These are phyloP conservation scores for Metschnikowia borealis DNA, from an alignment of 805 yeast species.

Conservation along the genomic window DNA sequence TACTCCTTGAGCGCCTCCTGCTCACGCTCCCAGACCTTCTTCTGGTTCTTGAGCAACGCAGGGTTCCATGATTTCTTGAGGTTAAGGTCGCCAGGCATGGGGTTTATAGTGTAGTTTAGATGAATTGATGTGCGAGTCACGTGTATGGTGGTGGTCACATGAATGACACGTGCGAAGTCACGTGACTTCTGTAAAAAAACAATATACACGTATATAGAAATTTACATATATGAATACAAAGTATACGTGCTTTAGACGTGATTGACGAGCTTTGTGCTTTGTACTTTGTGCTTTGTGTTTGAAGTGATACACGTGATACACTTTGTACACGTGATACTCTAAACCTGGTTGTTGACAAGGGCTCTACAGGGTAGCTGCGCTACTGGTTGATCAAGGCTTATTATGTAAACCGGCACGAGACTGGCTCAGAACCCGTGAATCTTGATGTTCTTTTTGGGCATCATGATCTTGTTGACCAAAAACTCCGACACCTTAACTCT, in stretches of 20 bases:
- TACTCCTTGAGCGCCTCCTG: conserved; percentile 73
- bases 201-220: no score
- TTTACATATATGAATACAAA: no score
- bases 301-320: no score
- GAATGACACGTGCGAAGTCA: not conserved
- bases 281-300: no score
- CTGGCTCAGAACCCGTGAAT: conserved; percentile 85
- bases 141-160: not conserved
- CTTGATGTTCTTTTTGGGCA: conserved; percentile 95
- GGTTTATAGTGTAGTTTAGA: not conserved
- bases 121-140: not conserved
- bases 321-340: no score
- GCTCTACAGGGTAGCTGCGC: not conserved
- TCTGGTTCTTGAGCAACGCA: conserved; percentile 75
- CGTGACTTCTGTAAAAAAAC: no score
- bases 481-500: conserved; percentile 94
- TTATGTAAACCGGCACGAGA: not conserved
- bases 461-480: conserved; percentile 76
- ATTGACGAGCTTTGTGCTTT: no score
- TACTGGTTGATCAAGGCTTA: conserved; percentile 1
- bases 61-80: conserved; percentile 97
- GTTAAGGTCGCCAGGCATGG: conserved; percentile 74
- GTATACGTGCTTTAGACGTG: no score
- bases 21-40: conserved; percentile 79
- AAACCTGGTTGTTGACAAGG: no score